Evolutionary conservation across 2,329 filamentous ascomycete species (phyloP), one percentile per base, ranked within the genome.

Genomic region (Teratosphaeria zuluensis): DNA sequence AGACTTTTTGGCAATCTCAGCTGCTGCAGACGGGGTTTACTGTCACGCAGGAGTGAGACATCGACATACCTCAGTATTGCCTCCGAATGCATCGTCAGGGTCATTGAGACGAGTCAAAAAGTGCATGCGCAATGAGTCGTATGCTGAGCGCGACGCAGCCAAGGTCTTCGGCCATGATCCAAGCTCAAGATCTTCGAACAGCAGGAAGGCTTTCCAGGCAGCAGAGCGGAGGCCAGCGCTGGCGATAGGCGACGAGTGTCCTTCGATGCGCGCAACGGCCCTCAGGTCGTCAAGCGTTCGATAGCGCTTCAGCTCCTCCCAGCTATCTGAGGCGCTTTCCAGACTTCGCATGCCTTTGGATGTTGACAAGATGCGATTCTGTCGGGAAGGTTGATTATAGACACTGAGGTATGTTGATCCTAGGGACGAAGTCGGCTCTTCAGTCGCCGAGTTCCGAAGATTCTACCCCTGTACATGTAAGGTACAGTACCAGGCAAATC

Each of bases 121-220:
- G 70, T 91, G 88, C 1, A 86, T 81, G 63, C 85, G 82, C 2
- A 90, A 77, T 24, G 87, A 84, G 21, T 80, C 75, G 73, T 96
- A 97, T n/a, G 84, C 83, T 60, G 81, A 82, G 64, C 92, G 84
- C 31, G 85, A 85, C 64, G 90, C 83, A 21, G 80, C 75, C 30
- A 95, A 76, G 55, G 81, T 81, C 59, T 81, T 80, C 35, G 81
- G 77, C 91, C 92, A 96, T 76, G 82, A 81, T 48, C 81, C 76
- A 32, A 80, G 78, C 56, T 87, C 80, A 9, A 85, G 76, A 56
- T 82, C 81, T 63, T 87, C 84, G 70, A 91, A 92, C 32, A 96
- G 78, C 53, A 96, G 78, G 72, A 96, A 95, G 42, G 84, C 83
- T 84, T 96, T 96, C 92, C 92, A 97, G 74, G 88, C 95, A 42